Evolutionary conservation across 225 moss, liverwort and hornwort genomes (phyloP).

Genomic region (Pseudisothecium myosuroides): DNA sequence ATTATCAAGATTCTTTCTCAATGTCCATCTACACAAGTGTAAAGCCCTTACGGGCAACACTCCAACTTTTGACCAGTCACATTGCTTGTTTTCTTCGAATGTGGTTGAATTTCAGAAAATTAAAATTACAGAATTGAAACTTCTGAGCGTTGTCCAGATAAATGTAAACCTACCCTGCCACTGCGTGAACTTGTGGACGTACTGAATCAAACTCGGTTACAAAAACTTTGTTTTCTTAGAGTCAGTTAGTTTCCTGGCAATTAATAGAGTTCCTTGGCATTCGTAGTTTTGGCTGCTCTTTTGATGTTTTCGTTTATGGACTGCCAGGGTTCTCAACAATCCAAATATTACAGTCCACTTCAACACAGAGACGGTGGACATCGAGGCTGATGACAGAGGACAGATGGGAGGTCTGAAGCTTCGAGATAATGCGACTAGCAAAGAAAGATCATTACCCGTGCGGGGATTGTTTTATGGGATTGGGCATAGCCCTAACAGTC

Average conservation of each 20-base stretch:
- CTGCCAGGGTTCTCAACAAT: slow-evolving; percentile 70
- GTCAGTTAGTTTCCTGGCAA: neutral
- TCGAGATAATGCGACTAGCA: slow-evolving; percentile 22
- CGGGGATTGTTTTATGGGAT: slow-evolving; percentile 96
- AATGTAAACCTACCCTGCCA: neutral
- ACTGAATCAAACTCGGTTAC: neutral
- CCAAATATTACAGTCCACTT: slow-evolving; percentile 94
- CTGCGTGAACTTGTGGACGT: neutral
- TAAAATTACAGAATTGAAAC: neutral
- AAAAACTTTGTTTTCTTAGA: neutral
- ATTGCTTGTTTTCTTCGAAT: neutral
- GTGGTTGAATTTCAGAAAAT: neutral
- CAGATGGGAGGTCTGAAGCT: slow-evolving; percentile 77
- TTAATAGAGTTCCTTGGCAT: neutral
- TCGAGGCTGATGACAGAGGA: slow-evolving; percentile 60
- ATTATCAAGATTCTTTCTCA: neutral
- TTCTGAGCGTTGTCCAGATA: neutral
- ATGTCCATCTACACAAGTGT: neutral
- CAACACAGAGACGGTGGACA: slow-evolving; percentile 76
- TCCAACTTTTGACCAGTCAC: neutral
- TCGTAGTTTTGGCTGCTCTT: neutral
- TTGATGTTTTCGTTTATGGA: neutral
- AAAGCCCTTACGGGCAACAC: neutral
- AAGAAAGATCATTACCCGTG: slow-evolving; percentile 43
- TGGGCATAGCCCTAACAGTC: slow-evolving; percentile 80